Evolutionary conservation across 2,329 filamentous ascomycete genomes (phyloP), one percentile per base, ranked within the genome.

Genomic region (Immersiporthe knoxdaviesiana): DNA sequence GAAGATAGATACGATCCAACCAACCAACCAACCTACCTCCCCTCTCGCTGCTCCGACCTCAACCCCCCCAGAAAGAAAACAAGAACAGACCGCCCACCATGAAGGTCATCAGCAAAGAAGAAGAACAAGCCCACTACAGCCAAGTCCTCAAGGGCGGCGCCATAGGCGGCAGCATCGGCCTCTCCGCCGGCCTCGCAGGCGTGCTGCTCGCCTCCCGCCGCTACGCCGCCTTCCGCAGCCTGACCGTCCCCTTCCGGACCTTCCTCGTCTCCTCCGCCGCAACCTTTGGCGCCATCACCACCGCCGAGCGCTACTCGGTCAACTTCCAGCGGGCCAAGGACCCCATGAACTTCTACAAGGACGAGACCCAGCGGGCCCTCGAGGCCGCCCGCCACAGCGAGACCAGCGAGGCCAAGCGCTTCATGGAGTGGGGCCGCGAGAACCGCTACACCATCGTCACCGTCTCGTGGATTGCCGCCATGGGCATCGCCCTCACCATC

Each of bases 51-150:
- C n/a, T 47, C 18, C 44, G 18, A 47, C 18, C 18, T 8, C 18
- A 7, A 4, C 35, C 18, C 30, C 21, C 56, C 32, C 11, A 2
- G 27, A 30, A 35, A 68, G n/a, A 24, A 64, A 32, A 68, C 37
- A 65, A 62, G 52, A 24, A 61, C 65, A 30, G 66, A 71, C 73
- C 74, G 73, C 75, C 81, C 52, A 85, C 64, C 72, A 99, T 98
- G 96, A 98, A 97, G 91, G 85, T 98, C 78, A 87, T 98, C 79
- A 97, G 92, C 76, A 93, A 95, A 79, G 93, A 97, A 88, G 93
- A 97, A 83, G 94, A 97, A 83, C 80, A 85, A 71, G 92, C 88
- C 66, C 94, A 97, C 87, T 97, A 97, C 87, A 83, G 85, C 78
- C 84, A 87, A 70, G 96, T 97, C 71, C 77, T 98, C 74, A 90